Conservation (phyloP, 2,329 filamentous ascomycete genomes). For the Xylariaceae sp. region DNA sequence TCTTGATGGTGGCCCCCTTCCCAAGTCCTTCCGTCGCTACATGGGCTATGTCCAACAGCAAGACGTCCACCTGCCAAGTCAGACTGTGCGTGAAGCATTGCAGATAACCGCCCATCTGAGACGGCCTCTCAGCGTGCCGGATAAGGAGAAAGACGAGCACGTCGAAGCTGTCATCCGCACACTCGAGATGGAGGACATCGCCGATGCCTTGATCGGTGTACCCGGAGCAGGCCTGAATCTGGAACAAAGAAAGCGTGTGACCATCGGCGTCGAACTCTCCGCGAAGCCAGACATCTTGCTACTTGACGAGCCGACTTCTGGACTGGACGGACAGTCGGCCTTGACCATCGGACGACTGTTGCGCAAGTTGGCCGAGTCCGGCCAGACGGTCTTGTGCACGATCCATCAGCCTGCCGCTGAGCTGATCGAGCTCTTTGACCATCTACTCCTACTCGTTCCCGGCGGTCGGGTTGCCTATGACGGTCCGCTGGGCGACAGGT, state of each 20-base stretch:
- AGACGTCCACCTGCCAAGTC: constrained; percentile 76
- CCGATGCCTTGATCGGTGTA: constrained; percentile 60
- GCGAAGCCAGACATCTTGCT: constrained; percentile 63
- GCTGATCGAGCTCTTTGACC: constrained; percentile 43
- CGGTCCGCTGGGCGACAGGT: constrained; percentile 48
- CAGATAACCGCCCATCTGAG: constrained; percentile 79
- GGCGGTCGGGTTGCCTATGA: constrained; percentile 54
- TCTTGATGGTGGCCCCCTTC: constrained; percentile 56
- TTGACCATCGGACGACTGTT: constrained; percentile 66
- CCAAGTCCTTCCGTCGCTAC: constrained; percentile 79
- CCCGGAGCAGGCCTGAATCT: constrained; percentile 58
- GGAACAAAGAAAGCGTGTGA: constrained; percentile 50
- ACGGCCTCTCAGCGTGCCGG: constrained; percentile 65
- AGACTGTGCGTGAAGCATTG: constrained; percentile 80
- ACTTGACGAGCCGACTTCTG: constrained; percentile 69
- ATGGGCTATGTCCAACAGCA: constrained; percentile 89
- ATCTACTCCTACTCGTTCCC: constrained; percentile 46
- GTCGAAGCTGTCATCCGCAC: constrained; percentile 63
- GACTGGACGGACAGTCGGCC: constrained; percentile 66
- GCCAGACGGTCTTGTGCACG: constrained; percentile 39
- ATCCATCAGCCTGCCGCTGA: constrained; percentile 40
- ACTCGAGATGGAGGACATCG: constrained; percentile 12
- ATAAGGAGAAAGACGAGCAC: constrained; percentile 71
- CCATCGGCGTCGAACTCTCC: constrained; percentile 68
- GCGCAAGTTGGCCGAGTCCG: constrained; percentile 50